Percentiles rank a stretch among this genome's conserved stretches.
These are phyloP conservation scores for Ampelocalamus luodianensis DNA, from an alignment of 176 grass and related monocot species.

Conservation along the genomic window DNA sequence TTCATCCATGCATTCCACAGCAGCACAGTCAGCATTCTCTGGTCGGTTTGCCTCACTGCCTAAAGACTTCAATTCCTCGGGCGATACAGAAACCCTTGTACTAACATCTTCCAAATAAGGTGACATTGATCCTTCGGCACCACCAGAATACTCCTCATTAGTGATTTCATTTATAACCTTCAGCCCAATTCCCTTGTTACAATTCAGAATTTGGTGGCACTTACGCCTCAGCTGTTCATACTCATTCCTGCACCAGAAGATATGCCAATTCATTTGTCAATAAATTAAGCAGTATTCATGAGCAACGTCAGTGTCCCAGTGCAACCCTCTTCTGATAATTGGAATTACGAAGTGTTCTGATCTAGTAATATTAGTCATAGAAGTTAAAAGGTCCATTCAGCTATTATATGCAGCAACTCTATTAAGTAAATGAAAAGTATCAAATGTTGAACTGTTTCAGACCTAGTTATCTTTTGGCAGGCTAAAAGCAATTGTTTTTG, in stretches of 20 bases:
- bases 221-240: constrained; percentile 82
- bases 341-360: background rate
- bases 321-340: background rate
- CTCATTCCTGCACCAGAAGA: constrained; percentile 72
- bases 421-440: constrained; percentile 10
- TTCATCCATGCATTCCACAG: constrained; percentile 51
- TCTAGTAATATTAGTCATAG: background rate
- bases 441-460: background rate
- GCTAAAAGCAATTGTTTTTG: constrained; percentile 14
- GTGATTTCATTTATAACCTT: constrained; percentile 60
- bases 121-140: constrained; percentile 45
- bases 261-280: constrained; percentile 13
- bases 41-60: constrained; percentile 24
- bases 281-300: constrained; percentile 1
- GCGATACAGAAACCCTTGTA: constrained; percentile 43
- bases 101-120: constrained; percentile 51
- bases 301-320: background rate
- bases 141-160: constrained; percentile 49
- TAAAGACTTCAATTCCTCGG: constrained; percentile 53
- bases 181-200: constrained; percentile 60
- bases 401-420: constrained; percentile 9
- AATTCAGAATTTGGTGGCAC: constrained; percentile 55
- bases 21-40: constrained; percentile 34
- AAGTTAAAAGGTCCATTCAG: constrained; percentile 5
- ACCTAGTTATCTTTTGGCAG: background rate